These are phyloP conservation scores for Cercospora sp. DNA, from an alignment of 2,329 filamentous ascomycete genomes.

Conservation along the genomic window DNA sequence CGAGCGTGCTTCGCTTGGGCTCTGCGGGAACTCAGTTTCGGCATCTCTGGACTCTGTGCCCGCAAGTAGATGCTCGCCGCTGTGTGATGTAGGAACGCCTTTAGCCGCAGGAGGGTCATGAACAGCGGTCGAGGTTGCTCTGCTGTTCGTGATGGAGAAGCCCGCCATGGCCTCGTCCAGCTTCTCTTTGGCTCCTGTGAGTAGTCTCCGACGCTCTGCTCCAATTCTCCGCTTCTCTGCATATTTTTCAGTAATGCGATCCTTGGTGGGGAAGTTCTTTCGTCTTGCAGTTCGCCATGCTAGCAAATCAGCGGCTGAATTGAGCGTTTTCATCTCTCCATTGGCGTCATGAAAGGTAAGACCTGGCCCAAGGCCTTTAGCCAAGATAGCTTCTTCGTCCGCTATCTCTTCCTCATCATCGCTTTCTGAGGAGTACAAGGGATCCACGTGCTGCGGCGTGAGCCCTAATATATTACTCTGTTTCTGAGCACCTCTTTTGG, in stretches of 20 bases:
- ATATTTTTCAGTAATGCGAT: constrained; percentile 61
- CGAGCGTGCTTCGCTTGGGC: not conserved
- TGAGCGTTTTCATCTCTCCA: constrained; percentile 55
- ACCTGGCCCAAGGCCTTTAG: constrained; percentile 36
- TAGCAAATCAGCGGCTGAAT: constrained; percentile 65
- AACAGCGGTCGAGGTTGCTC: not conserved
- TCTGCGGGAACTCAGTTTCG: not conserved
- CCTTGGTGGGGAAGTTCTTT: constrained; percentile 76
- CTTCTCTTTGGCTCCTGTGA: constrained; percentile 30
- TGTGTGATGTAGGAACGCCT: not conserved
- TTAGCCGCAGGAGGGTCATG: not conserved
- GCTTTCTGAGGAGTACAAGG: constrained; percentile 32
- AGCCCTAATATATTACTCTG: constrained; percentile 59
- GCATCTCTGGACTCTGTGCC: not conserved
- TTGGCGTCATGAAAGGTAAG: constrained; percentile 53
- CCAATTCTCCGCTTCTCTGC: constrained; percentile 34
- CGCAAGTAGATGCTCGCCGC: not conserved
- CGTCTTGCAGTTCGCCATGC: constrained; percentile 80
- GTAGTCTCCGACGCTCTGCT: constrained; percentile 38
- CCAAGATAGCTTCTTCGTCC: constrained; percentile 64
- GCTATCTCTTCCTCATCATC: constrained; percentile 65
- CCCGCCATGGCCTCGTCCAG: constrained; percentile 7
- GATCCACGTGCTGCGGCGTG: constrained; percentile 50
- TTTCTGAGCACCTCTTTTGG: not conserved
- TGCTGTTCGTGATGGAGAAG: not conserved